phyloP scores from a whole-genome alignment of 2,329 filamentous ascomycete species.

The Ophiostoma tasmaniense region DNA sequence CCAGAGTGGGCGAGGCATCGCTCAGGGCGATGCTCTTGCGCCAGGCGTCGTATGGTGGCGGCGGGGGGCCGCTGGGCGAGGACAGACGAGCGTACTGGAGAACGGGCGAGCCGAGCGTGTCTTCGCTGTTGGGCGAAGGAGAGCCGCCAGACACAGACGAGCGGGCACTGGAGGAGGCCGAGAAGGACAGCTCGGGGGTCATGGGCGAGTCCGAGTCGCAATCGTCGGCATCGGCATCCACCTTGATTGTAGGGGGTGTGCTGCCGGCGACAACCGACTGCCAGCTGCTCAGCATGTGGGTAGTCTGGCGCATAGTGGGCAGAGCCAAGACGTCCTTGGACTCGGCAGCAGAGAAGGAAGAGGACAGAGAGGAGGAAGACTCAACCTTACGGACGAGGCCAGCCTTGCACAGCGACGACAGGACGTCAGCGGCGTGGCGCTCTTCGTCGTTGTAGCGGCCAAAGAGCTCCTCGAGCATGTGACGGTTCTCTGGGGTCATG shows the following conservation, averaged over 20 bases:
- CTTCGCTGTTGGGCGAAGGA: slow-evolving; percentile 1
- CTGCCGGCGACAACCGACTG: slow-evolving; percentile 11
- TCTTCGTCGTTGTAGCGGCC: slow-evolving; percentile 17
- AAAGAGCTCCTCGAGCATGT: slow-evolving; percentile 9
- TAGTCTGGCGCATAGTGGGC: slow-evolving; percentile 21
- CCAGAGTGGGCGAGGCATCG: background rate
- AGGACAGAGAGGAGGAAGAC: background rate
- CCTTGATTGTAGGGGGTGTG: background rate
- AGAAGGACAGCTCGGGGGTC: slow-evolving; percentile 12
- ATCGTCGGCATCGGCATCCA: background rate
- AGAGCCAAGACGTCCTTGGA: slow-evolving; percentile 7
- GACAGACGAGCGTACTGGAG: slow-evolving; percentile 6
- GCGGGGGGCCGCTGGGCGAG: slow-evolving; percentile 12
- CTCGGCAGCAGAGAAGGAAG: background rate
- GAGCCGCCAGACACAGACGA: slow-evolving; percentile 15
- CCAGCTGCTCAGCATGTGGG: slow-evolving; percentile 19
- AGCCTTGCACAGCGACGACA: slow-evolving; percentile 15
- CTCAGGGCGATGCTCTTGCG: slow-evolving; percentile 11
- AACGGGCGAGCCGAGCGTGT: background rate
- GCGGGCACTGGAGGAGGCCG: slow-evolving; percentile 11
- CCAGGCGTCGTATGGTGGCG: slow-evolving; percentile 18
- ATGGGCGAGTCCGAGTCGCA: slow-evolving; percentile 3
- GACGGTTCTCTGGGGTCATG: slow-evolving; percentile 10
- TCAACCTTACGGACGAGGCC: slow-evolving; percentile 8
- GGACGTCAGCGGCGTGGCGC: slow-evolving; percentile 17